Percentiles rank a stretch among this genome's conserved stretches.
Evolutionary conservation across 2,329 filamentous ascomycete species (phyloP).

Genomic region (Massarina eburnea): DNA sequence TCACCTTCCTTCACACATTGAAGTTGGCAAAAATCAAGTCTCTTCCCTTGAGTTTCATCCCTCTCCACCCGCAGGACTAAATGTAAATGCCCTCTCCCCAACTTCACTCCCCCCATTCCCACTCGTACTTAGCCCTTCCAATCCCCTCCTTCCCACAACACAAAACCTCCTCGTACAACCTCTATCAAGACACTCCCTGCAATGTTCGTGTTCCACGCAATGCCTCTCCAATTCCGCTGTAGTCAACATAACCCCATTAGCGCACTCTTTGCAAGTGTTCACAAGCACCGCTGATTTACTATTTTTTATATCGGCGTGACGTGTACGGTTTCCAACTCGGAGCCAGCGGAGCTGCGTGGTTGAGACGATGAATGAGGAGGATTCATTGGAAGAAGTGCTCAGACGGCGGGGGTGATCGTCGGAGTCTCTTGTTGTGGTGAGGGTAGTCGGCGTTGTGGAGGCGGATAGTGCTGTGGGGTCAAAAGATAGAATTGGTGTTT

Average conservation of each 20-base stretch:
- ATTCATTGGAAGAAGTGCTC: neutral
- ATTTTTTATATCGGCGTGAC: slow-evolving; percentile 15
- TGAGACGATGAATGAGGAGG: slow-evolving; percentile 21
- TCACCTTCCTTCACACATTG: too few relatives aligned
- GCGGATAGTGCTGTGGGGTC: slow-evolving; percentile 2
- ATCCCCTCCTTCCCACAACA: slow-evolving; percentile 3
- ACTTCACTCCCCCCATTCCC: neutral
- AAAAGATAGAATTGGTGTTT: slow-evolving; percentile 9
- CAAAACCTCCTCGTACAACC: slow-evolving; percentile 31
- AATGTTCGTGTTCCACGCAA: slow-evolving; percentile 28
- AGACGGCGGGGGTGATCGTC: neutral
- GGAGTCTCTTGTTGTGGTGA: neutral
- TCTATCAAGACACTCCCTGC: slow-evolving; percentile 13
- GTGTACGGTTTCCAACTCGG: slow-evolving; percentile 11
- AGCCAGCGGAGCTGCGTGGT: slow-evolving; percentile 33
- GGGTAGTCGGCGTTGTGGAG: neutral
- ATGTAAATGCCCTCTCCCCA: neutral
- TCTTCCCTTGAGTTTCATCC: too few relatives aligned
- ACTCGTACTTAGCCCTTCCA: neutral
- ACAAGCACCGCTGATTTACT: slow-evolving; percentile 14
- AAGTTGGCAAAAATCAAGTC: too few relatives aligned
- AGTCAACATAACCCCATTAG: slow-evolving; percentile 25
- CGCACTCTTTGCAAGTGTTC: slow-evolving; percentile 24
- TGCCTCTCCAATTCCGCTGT: slow-evolving; percentile 26
- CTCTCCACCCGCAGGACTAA: neutral